A percentile compares a stretch with the other conserved stretches of the same genome.
Evolutionary conservation across 306 rosid genomes (phyloP).

Genomic region (Hippophae rhamnoides): DNA sequence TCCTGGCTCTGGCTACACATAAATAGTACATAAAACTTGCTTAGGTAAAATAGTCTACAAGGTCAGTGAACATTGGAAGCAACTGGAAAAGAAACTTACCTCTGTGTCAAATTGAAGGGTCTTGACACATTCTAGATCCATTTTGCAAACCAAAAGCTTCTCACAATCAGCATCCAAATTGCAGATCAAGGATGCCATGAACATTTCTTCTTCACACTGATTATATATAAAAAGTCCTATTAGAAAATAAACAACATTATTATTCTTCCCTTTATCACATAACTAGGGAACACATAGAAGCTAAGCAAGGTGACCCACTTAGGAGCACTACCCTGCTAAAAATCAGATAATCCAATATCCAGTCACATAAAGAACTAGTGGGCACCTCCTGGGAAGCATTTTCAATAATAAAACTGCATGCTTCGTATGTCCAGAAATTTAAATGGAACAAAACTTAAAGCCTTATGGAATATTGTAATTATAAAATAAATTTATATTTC

Average conservation of each 20-base stretch:
- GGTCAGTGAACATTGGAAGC: constrained; percentile 5
- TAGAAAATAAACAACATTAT: neutral
- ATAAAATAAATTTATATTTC: neutral
- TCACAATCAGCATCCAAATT: constrained; percentile 65
- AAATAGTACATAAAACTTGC: neutral
- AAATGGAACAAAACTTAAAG: neutral
- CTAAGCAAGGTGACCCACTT: neutral
- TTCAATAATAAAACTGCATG: neutral
- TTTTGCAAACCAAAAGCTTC: constrained; percentile 65
- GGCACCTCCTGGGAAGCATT: neutral
- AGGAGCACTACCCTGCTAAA: neutral
- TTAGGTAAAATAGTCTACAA: constrained; percentile 4
- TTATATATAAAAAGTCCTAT: constrained; percentile 7
- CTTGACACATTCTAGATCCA: constrained; percentile 66
- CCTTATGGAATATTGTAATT: neutral
- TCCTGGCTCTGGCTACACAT: neutral
- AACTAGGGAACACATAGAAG: neutral
- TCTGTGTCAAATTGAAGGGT: constrained; percentile 76
- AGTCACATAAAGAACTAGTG: neutral
- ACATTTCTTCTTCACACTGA: constrained; percentile 68
- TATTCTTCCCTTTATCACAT: neutral
- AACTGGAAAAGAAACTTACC: constrained; percentile 37
- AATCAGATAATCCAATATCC: neutral
- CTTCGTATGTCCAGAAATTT: neutral
- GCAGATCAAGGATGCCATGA: constrained; percentile 91